phyloP scores from a whole-genome alignment of 345 rosid genomes.

The Linum lewisii region DNA sequence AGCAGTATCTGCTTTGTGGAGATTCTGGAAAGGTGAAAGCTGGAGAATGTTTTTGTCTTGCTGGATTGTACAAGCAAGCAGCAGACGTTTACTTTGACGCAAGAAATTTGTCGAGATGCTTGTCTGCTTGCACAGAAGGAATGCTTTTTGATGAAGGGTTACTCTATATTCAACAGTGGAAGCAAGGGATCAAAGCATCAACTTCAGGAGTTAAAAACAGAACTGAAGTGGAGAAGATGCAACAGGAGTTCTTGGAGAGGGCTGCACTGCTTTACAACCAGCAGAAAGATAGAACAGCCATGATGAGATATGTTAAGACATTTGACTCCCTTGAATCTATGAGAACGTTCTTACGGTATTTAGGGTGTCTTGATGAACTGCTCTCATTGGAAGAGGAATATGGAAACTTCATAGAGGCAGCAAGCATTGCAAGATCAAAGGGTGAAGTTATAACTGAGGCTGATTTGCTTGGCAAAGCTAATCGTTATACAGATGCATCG shows the following conservation, averaged over 20 bases:
- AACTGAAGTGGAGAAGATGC: constrained; percentile 18
- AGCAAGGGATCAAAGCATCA: constrained; percentile 12
- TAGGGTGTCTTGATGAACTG: constrained; percentile 21
- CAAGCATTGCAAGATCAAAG: constrained; percentile 21
- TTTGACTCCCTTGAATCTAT: constrained; percentile 10
- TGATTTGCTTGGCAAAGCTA: constrained; percentile 29
- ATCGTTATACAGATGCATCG: constrained; percentile 24
- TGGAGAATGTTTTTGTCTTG: constrained; percentile 36
- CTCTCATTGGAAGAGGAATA: constrained; percentile 17
- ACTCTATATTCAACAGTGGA: constrained; percentile 29
- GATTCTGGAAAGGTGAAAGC: constrained; percentile 27
- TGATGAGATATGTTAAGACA: constrained; percentile 22
- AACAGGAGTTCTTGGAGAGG: constrained; percentile 29
- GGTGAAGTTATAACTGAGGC: constrained; percentile 29
- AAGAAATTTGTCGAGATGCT: constrained; percentile 25
- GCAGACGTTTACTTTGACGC: constrained; percentile 33
- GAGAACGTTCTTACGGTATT: constrained; percentile 8
- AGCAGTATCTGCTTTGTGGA: constrained; percentile 32
- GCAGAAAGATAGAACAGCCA: constrained; percentile 16
- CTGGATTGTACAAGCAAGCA: constrained; percentile 21
- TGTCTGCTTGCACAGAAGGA: constrained; percentile 26
- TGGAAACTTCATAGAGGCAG: constrained; percentile 21
- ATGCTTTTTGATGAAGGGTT: constrained; percentile 34
- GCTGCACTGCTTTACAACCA: constrained; percentile 27
- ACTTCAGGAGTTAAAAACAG: constrained; percentile 1